A percentile compares a stretch with the other conserved stretches of the same genome.
These are phyloP conservation scores for Blastobotrys malaysiensis DNA, from an alignment of 1,139 yeast species.

Conservation along the genomic window DNA sequence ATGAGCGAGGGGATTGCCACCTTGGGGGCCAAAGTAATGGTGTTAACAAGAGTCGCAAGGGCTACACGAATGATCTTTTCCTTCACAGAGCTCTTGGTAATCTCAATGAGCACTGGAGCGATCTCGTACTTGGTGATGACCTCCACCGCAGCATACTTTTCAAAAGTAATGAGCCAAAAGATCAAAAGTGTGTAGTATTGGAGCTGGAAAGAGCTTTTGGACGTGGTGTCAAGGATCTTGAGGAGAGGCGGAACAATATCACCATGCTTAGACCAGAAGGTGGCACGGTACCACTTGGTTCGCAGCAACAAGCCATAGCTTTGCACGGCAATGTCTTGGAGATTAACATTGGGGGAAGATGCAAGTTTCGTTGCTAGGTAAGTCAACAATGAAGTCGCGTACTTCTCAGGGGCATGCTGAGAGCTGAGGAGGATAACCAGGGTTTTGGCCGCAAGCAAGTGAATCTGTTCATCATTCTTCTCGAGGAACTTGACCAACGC, in stretches of 20 bases:
- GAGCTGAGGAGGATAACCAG: slow-evolving; percentile 29
- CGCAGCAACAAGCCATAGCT: slow-evolving; percentile 58
- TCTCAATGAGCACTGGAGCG: slow-evolving; percentile 52
- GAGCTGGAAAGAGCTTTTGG: slow-evolving; percentile 64
- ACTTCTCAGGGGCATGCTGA: slow-evolving; percentile 24
- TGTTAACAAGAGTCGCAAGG: slow-evolving; percentile 59
- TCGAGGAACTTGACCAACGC: slow-evolving; percentile 51
- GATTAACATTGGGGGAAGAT: slow-evolving; percentile 45
- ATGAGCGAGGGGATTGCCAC: slow-evolving; percentile 62
- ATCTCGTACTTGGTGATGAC: slow-evolving; percentile 44
- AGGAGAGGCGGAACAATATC: slow-evolving; percentile 54
- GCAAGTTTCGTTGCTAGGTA: slow-evolving; percentile 42
- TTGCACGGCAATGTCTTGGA: slow-evolving; percentile 64
- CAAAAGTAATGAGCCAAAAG: slow-evolving; percentile 83
- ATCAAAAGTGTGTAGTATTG: slow-evolving; percentile 74
- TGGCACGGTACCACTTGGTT: slow-evolving; percentile 50
- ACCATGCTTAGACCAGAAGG: slow-evolving; percentile 50
- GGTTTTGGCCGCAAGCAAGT: slow-evolving; percentile 33
- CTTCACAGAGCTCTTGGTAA: slow-evolving; percentile 77
- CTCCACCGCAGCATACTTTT: slow-evolving; percentile 46
- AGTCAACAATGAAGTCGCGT: slow-evolving; percentile 41
- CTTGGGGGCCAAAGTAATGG: slow-evolving; percentile 33
- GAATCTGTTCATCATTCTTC: slow-evolving; percentile 35
- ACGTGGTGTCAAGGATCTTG: slow-evolving; percentile 43
- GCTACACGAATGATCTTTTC: slow-evolving; percentile 85